Percentiles rank a stretch among this genome's conserved stretches.
phyloP scores from a whole-genome alignment of 2,329 filamentous ascomycete species.

The Aspergillus tubingensis region DNA sequence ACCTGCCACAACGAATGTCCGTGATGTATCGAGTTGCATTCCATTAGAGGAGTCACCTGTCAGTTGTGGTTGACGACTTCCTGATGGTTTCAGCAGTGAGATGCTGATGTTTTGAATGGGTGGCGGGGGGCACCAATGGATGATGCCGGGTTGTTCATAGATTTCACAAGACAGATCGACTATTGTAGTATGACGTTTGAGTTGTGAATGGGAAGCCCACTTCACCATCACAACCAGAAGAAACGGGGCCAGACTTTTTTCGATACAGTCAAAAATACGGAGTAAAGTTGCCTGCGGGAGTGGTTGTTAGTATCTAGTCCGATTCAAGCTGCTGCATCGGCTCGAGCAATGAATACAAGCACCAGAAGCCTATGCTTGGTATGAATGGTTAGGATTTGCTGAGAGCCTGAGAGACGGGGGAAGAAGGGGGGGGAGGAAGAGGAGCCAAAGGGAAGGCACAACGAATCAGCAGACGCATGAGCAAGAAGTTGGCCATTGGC shows the following conservation, averaged over 20 bases:
- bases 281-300: not conserved
- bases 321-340: not conserved
- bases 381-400: constrained; percentile 4
- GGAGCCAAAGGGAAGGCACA: not conserved
- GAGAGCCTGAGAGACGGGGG: not conserved
- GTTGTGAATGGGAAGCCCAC: not conserved
- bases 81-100: not conserved
- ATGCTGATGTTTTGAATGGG: not conserved
- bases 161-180: not conserved
- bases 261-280: not conserved
- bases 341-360: not conserved
- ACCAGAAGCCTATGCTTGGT: constrained; percentile 4
- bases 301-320: not conserved
- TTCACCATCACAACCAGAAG: not conserved
- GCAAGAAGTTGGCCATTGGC: constrained; percentile 11
- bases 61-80: not conserved
- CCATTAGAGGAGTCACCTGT: not conserved
- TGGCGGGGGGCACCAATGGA: not conserved
- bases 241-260: not conserved
- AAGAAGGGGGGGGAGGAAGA: not conserved
- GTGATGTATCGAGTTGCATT: constrained; percentile 7
- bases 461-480: constrained; percentile 13
- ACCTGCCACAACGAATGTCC: constrained; percentile 3
- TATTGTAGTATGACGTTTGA: not conserved
- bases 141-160: not conserved